These are phyloP conservation scores for Cercospora nicotianae DNA, from an alignment of 2,329 filamentous ascomycete genomes.

Conservation along the genomic window DNA sequence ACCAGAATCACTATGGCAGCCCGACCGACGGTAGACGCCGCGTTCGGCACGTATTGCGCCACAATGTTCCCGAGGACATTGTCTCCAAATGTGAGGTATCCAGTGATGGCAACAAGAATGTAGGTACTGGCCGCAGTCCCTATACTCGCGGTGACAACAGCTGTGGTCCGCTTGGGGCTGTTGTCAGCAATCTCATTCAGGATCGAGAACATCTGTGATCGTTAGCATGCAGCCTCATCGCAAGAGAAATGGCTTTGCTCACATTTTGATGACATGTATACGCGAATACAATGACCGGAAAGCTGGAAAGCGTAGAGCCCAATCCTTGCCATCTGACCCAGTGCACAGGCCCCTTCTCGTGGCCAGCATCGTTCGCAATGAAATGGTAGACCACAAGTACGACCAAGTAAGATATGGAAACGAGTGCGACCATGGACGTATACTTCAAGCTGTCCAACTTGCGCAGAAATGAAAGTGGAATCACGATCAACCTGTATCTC, in stretches of 20 bases:
- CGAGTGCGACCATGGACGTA: slow-evolving; percentile 84
- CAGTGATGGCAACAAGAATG: slow-evolving; percentile 87
- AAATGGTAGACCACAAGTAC: slow-evolving; percentile 93
- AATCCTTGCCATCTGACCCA: slow-evolving; percentile 77
- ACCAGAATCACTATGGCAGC: slow-evolving; percentile 94
- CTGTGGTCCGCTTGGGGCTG: slow-evolving; percentile 72
- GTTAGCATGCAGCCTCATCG: slow-evolving; percentile 15
- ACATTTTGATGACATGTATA: slow-evolving; percentile 99
- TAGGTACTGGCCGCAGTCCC: slow-evolving; percentile 86
- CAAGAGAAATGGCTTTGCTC: slow-evolving; percentile 36
- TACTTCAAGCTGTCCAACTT: slow-evolving; percentile 95
- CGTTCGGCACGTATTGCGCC: slow-evolving; percentile 77
- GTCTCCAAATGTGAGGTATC: slow-evolving; percentile 93
- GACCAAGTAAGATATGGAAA: slow-evolving; percentile 92
- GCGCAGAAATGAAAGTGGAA: slow-evolving; percentile 88
- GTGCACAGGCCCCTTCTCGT: slow-evolving; percentile 71
- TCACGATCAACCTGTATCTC: slow-evolving; percentile 71
- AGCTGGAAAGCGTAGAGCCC: slow-evolving; percentile 74
- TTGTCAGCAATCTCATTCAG: slow-evolving; percentile 91
- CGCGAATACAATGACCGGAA: slow-evolving; percentile 97
- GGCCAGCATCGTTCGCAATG: slow-evolving; percentile 70
- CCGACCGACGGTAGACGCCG: slow-evolving; percentile 87
- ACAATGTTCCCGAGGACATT: slow-evolving; percentile 90
- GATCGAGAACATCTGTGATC: slow-evolving; percentile 88
- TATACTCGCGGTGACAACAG: slow-evolving; percentile 79